Percentiles rank a stretch among this genome's conserved stretches.
phyloP scores from a whole-genome alignment of 768 basidiomycete genomes.

The Suillus occidentalis region DNA sequence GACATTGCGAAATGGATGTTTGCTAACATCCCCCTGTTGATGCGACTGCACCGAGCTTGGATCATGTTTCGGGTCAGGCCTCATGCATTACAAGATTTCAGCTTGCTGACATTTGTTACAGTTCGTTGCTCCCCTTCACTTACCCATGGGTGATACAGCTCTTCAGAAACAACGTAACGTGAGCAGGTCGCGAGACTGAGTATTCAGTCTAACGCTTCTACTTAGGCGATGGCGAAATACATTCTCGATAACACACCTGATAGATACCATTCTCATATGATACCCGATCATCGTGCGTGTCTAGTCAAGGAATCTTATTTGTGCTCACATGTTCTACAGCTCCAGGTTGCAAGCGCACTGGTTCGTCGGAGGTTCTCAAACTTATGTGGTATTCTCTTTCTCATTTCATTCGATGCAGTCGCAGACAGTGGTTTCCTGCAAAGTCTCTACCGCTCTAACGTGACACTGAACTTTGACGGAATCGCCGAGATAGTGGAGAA shows the following conservation, averaged over 20 bases:
- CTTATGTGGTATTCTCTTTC: not conserved
- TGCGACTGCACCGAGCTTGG: conserved; percentile 50
- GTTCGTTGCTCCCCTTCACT: conserved; percentile 23
- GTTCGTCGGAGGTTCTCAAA: not conserved
- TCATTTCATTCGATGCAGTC: not conserved
- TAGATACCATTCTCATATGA: not conserved
- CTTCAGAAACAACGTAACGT: conserved; percentile 17
- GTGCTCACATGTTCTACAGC: not conserved
- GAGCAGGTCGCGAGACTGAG: not conserved
- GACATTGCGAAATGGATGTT: conserved; percentile 49
- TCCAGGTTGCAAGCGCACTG: not conserved
- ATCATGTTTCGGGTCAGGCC: conserved; percentile 48
- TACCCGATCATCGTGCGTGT: not conserved
- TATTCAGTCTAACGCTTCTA: not conserved
- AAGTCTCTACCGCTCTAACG: not conserved
- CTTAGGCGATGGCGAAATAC: not conserved
- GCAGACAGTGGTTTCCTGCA: not conserved
- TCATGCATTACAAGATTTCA: not conserved
- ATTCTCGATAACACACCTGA: not conserved
- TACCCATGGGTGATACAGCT: conserved; percentile 8
- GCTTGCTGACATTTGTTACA: conserved; percentile 4
- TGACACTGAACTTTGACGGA: not conserved
- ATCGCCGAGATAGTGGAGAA: not conserved
- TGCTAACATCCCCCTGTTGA: conserved; percentile 48
- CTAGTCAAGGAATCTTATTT: not conserved